Percentiles rank a stretch among this genome's conserved stretches.
Conservation (phyloP, 2,329 filamentous ascomycete species). For the Alternaria consortialis region DNA sequence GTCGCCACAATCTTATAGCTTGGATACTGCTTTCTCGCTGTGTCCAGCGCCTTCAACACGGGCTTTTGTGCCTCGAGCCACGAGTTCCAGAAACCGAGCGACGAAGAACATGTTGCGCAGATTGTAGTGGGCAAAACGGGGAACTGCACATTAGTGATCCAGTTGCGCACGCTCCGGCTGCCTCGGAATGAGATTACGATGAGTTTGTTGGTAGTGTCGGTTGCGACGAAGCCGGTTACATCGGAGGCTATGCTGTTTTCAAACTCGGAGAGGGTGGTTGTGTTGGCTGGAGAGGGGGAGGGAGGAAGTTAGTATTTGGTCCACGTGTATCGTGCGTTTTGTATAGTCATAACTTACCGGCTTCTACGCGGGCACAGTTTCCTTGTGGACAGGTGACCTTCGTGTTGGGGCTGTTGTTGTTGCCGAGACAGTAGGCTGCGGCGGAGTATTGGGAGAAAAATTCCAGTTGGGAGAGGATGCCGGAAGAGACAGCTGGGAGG, state of each 20-base stretch:
- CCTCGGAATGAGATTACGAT: constrained; percentile 71
- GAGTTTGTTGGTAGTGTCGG: constrained; percentile 57
- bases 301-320: neutral
- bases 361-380: constrained; percentile 60
- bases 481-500: constrained; percentile 49
- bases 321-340: fast-evolving
- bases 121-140: constrained; percentile 53
- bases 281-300: constrained; percentile 43
- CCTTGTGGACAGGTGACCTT: constrained; percentile 56
- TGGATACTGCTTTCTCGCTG: constrained; percentile 59
- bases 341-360: neutral
- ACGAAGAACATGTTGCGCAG: constrained; percentile 60
- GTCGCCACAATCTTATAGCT: constrained; percentile 65
- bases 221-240: constrained; percentile 58
- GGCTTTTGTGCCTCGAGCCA: constrained; percentile 63
- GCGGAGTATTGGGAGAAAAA: constrained; percentile 63
- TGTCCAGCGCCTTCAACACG: constrained; percentile 56
- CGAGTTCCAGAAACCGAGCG: constrained; percentile 67
- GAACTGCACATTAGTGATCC: constrained; percentile 65
- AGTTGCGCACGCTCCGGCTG: constrained; percentile 67
- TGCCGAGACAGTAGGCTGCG: constrained; percentile 61
- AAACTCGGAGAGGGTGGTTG: constrained; percentile 59
- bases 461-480: constrained; percentile 53
- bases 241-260: constrained; percentile 55
- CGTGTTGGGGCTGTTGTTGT: constrained; percentile 57